Conservation (phyloP, 164 flowering plant genomes). For the Vitis amurensis region DNA sequence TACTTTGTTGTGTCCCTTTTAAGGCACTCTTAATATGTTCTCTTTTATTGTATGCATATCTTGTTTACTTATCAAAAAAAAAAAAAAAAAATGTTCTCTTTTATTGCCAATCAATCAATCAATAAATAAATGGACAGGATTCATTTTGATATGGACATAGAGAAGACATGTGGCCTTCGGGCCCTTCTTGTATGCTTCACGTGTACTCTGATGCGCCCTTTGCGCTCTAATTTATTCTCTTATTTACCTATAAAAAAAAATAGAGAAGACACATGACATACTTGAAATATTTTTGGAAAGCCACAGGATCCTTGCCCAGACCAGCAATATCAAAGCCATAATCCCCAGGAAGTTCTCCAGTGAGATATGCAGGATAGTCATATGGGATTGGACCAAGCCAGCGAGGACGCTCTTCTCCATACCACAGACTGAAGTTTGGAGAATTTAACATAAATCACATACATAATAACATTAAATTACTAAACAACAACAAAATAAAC, state of each 20-base stretch:
- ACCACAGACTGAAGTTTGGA: constrained; percentile 62
- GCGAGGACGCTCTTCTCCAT: constrained; percentile 89
- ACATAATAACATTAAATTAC: neutral
- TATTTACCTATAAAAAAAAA: neutral
- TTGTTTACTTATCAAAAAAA: too few species aligned
- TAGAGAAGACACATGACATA: constrained; percentile 27
- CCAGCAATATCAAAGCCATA: constrained; percentile 95
- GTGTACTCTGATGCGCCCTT: too few species aligned
- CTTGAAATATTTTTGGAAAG: constrained; percentile 79
- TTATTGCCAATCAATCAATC: too few species aligned
- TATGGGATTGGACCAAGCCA: constrained; percentile 97
- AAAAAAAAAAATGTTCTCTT: too few species aligned
- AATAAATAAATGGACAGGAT: too few species aligned
- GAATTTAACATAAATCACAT: neutral
- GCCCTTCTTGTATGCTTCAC: too few species aligned
- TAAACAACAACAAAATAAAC: neutral
- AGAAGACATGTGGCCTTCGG: neutral
- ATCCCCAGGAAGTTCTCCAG: constrained; percentile 94
- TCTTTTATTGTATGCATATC: too few species aligned
- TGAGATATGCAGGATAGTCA: constrained; percentile 79
- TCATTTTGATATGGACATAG: neutral
- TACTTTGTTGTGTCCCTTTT: too few species aligned
- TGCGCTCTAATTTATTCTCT: too few species aligned
- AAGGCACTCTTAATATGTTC: too few species aligned
- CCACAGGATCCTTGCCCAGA: constrained; percentile 69